These are phyloP conservation scores for Ammopiptanthus mongolicus DNA, from an alignment of 306 rosid species.

Conservation along the genomic window DNA sequence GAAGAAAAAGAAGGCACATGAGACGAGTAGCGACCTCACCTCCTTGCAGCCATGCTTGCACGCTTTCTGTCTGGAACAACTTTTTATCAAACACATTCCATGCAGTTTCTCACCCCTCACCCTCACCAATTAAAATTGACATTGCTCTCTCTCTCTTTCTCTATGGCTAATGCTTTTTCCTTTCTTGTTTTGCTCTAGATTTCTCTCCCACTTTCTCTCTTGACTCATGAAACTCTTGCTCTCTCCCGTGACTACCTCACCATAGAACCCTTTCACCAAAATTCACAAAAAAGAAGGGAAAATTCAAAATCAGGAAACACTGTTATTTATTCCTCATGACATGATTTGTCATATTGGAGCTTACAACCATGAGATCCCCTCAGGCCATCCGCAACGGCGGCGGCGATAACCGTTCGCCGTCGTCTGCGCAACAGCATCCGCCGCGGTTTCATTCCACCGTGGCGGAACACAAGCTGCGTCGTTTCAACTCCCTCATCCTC, in stretches of 20 bases:
- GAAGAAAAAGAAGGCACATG: constrained; percentile 4
- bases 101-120: constrained; percentile 19
- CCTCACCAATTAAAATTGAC: not conserved
- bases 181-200: constrained; percentile 25
- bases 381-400: constrained; percentile 59
- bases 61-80: constrained; percentile 24
- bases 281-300: not conserved
- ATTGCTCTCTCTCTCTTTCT: not conserved
- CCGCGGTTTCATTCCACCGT: constrained; percentile 86
- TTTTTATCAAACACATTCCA: constrained; percentile 30
- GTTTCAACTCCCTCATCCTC: constrained; percentile 75
- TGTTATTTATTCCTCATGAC: not conserved
- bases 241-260: constrained; percentile 34
- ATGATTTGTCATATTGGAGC: not conserved
- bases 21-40: constrained; percentile 16
- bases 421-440: not conserved
- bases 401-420: constrained; percentile 48
- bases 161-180: not conserved
- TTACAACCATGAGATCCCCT: constrained; percentile 60
- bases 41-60: constrained; percentile 14
- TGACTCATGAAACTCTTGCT: constrained; percentile 32
- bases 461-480: constrained; percentile 79
- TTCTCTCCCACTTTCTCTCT: not conserved
- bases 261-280: not conserved
- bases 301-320: not conserved